These are phyloP conservation scores for Saccharomycopsis oosterbeekiorum DNA, from an alignment of 805 yeast genomes.

Conservation along the genomic window DNA sequence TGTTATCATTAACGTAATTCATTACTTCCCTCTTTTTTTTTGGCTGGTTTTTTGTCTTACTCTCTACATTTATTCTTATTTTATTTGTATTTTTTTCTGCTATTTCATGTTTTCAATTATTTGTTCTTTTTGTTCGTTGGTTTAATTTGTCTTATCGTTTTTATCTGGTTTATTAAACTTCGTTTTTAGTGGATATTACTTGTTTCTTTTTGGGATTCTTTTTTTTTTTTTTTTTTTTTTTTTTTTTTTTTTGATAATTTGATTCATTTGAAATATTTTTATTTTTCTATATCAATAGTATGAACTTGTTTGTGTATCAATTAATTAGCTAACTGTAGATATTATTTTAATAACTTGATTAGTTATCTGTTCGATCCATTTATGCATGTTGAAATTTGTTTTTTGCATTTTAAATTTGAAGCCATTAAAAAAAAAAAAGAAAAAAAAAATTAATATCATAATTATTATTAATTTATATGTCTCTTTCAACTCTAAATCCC, in stretches of 20 bases:
- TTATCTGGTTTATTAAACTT: not conserved
- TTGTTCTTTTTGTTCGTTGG: not conserved
- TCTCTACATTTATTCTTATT: not conserved
- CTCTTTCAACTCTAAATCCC: no score
- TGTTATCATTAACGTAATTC: not conserved
- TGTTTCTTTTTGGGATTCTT: not conserved
- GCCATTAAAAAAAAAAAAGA: no score
- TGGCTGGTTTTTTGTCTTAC: not conserved
- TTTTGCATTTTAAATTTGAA: no score
- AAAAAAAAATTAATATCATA: no score
- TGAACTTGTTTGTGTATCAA: not conserved
- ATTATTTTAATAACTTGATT: no score
- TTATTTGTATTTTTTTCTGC: not conserved
- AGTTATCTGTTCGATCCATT: not conserved
- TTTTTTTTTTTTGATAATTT: not conserved
- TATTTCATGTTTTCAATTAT: not conserved
- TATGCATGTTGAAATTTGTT: not conserved
- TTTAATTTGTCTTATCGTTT: not conserved
- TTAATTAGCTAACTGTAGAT: no score
- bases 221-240: not conserved
- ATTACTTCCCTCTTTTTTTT: not conserved
- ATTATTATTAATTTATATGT: no score
- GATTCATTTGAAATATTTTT: no score
- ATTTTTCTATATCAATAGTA: no score
- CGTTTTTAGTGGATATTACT: not conserved